Conservation (phyloP, 2,329 filamentous ascomycete genomes). For the Zymoseptoria brevis region DNA sequence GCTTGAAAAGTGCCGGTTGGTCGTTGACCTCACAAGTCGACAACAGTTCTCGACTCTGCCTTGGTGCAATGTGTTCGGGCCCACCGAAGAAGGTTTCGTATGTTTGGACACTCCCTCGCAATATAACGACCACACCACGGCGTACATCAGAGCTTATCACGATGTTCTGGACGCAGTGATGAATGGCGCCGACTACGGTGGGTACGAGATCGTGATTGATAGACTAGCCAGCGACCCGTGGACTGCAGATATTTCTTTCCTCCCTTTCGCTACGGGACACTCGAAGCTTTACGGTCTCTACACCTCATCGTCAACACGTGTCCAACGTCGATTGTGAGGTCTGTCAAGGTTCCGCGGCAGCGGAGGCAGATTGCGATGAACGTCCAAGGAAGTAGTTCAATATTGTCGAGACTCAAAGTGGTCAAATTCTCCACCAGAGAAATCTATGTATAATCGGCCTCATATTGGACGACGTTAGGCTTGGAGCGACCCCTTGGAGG, state of each 20-base stretch:
- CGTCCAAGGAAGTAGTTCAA: neutral
- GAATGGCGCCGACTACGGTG: neutral
- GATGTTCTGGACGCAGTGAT: neutral
- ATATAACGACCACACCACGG: neutral
- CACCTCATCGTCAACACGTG: neutral
- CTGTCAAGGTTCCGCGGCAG: neutral
- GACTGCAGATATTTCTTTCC: neutral
- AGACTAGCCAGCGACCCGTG: neutral
- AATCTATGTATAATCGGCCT: no score
- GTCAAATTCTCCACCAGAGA: neutral
- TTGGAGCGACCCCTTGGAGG: neutral
- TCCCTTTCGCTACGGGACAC: neutral
- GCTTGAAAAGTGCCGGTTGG: neutral
- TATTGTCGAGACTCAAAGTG: neutral
- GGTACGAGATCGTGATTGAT: neutral
- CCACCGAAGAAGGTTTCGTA: no score
- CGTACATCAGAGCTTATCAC: neutral
- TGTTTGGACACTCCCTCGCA: no score
- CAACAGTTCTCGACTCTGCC: neutral
- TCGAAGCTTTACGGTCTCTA: neutral
- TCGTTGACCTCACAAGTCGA: neutral
- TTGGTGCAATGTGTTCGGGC: neutral
- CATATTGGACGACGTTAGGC: neutral
- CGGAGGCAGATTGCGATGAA: neutral
- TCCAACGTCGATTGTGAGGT: neutral